Base-by-base conservation (phyloP, 2,329 filamentous ascomycete genomes). In the Fusarium sp. region DNA sequence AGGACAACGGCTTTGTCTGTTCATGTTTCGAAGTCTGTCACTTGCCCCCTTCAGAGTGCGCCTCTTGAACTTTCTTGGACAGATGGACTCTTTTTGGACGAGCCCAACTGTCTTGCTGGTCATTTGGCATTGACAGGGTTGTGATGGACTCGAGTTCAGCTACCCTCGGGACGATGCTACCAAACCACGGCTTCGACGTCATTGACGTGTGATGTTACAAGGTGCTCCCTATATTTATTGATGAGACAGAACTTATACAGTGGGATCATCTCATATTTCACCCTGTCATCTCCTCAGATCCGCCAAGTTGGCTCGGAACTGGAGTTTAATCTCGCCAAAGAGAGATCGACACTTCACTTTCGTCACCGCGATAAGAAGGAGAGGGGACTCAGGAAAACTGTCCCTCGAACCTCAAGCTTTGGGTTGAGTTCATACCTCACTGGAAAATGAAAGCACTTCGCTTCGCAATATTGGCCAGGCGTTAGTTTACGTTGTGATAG, bases 331-430 rank as follows among this genome's bases (percentile, higher is more conserved):
- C 34, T 71, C 59, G 44, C 51, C 41, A 32, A 44, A 55, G 57
- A 64, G 52, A 65, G 56, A 67, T 51, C 73, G 26, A 50, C 64
- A 68, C 30, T 76, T 66, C n/a, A 69, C 51, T 28, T 41, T 30
- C 51, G 52, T 58, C 48, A 66, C 28, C 42, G 70, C 30, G 50
- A 38, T 38, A 39, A 63, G 61, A 70, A 61, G 42, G 60, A 59
- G 68, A 39, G 59, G 17, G n/a, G 22, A 24, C 9, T 32, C 20
- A 54, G 14, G 50, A 54, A 70, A 50, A 52, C 45, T 51, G 55
- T 38, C 18, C 34, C 54, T n/a, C 58, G 39, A 32, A 50, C 12
- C 41, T 50, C 36, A 39, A 64, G 22, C 64, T 63, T 38, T 66
- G 66, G 39, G 30, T 66, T 20, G 32, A 26, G 5, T 52, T 20